Conservation (phyloP, 2,329 filamentous ascomycete species). For the Aurifilum marmelostoma region DNA sequence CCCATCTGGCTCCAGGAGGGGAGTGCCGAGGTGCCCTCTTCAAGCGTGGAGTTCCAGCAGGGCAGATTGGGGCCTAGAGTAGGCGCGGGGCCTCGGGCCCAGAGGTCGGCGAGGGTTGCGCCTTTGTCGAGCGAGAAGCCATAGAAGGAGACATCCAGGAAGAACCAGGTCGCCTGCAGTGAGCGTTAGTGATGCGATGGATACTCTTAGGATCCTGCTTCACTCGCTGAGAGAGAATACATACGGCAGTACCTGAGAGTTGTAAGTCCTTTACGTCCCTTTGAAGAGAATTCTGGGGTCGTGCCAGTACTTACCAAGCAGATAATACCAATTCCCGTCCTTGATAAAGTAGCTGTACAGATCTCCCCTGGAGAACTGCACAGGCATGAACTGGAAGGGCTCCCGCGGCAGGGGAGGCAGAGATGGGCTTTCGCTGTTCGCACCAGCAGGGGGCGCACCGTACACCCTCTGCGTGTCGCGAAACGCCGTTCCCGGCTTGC, state of each 20-base stretch:
- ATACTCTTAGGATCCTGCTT: conserved; percentile 35
- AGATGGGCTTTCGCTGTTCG: conserved; percentile 40
- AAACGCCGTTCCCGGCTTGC: conserved; percentile 61
- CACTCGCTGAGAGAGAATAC: conserved; percentile 40
- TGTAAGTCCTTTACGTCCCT: neutral
- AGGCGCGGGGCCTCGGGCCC: conserved; percentile 42
- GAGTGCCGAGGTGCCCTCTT: conserved; percentile 48
- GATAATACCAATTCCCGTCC: conserved; percentile 51
- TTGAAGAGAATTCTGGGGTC: neutral
- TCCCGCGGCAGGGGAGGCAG: conserved; percentile 32
- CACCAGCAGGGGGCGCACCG: conserved; percentile 42
- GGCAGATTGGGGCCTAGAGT: conserved; percentile 43
- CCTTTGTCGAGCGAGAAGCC: conserved; percentile 56
- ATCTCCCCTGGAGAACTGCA: conserved; percentile 54
- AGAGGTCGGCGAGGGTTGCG: conserved; percentile 47
- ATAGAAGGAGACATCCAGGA: conserved; percentile 61
- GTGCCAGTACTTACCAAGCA: conserved; percentile 38
- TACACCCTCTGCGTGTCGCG: conserved; percentile 64
- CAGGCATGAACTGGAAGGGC: conserved; percentile 41
- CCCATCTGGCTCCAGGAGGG: conserved; percentile 45
- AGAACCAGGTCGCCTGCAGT: conserved; percentile 52
- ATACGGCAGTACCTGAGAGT: conserved; percentile 26
- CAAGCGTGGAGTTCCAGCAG: conserved; percentile 53
- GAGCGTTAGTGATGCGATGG: neutral
- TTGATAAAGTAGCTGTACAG: conserved; percentile 55